A percentile compares a stretch with the other conserved stretches of the same genome.
These are phyloP conservation scores for Bombardia bombarda DNA, from an alignment of 495 filamentous ascomycete species.

Conservation along the genomic window DNA sequence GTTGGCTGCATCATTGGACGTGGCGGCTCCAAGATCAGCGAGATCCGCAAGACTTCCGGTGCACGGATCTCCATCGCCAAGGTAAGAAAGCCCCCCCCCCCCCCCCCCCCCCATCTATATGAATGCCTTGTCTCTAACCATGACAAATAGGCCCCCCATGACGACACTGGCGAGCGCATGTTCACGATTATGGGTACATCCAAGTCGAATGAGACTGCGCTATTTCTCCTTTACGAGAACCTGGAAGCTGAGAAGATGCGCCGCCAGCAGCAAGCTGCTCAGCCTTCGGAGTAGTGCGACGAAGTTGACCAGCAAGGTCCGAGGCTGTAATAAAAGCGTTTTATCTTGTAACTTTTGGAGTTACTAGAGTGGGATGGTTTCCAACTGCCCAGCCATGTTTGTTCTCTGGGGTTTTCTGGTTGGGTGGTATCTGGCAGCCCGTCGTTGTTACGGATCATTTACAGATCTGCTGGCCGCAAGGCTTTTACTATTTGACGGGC, in stretches of 20 bases:
- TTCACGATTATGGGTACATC: constrained; percentile 97
- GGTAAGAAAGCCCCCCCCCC: too few species aligned
- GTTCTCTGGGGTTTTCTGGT: constrained; percentile 22
- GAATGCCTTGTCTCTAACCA: neutral
- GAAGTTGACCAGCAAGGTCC: constrained; percentile 14
- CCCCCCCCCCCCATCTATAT: neutral
- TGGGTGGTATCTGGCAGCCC: constrained; percentile 37
- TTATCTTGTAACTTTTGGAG: constrained; percentile 13
- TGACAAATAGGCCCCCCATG: constrained; percentile 62
- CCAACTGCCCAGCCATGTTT: constrained; percentile 11
- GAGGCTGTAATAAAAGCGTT: constrained; percentile 24
- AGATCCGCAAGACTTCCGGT: constrained; percentile 92
- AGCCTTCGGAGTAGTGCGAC: constrained; percentile 55
- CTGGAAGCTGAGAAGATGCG: constrained; percentile 98
- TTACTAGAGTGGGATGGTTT: constrained; percentile 14
- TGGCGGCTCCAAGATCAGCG: constrained; percentile 89
- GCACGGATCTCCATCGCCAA: constrained; percentile 98
- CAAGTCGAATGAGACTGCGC: constrained; percentile 84
- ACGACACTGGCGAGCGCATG: constrained; percentile 97
- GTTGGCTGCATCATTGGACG: constrained; percentile 98
- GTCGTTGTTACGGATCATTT: constrained; percentile 28
- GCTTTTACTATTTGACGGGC: constrained; percentile 38
- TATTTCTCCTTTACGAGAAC: constrained; percentile 97
- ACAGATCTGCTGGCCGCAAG: constrained; percentile 55
- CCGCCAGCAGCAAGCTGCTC: constrained; percentile 56